Conservation (phyloP, 1,284 basidiomycete species). For the Kalmanozyma brasiliensis region DNA sequence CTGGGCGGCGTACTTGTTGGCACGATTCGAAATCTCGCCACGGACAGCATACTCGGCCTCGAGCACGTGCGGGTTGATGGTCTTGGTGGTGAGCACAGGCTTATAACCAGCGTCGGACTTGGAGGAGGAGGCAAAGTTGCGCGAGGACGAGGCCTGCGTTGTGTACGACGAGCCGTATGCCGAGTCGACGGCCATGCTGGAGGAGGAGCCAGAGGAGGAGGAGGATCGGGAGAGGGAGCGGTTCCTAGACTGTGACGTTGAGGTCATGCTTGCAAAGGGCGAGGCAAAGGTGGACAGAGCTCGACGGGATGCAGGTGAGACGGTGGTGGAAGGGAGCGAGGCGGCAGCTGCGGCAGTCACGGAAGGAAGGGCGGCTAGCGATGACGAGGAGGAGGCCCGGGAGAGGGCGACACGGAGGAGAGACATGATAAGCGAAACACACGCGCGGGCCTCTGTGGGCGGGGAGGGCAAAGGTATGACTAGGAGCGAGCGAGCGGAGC, state of each 20-base stretch:
- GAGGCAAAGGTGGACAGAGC: constrained; percentile 11
- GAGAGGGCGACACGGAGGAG: constrained; percentile 32
- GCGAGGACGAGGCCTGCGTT: constrained; percentile 35
- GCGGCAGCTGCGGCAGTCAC: neutral
- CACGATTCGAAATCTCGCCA: constrained; percentile 91
- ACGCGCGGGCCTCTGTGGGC: neutral
- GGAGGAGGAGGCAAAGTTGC: constrained; percentile 38
- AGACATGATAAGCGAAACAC: constrained; percentile 10
- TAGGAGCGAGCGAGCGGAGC: neutral
- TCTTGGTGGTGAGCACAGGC: constrained; percentile 60
- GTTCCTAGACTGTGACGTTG: constrained; percentile 7
- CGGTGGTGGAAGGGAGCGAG: constrained; percentile 9
- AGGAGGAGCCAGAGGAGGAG: constrained; percentile 28
- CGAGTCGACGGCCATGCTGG: constrained; percentile 24
- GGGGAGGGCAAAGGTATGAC: constrained; percentile 5
- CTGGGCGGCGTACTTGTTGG: constrained; percentile 76
- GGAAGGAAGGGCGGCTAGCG: constrained; percentile 2
- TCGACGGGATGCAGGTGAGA: constrained; percentile 12
- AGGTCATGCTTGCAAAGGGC: constrained; percentile 17
- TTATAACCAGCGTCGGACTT: constrained; percentile 68
- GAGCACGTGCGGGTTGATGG: constrained; percentile 81
- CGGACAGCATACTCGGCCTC: constrained; percentile 96
- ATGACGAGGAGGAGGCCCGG: constrained; percentile 12
- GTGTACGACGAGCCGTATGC: constrained; percentile 40
- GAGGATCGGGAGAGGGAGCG: constrained; percentile 31